Evolutionary conservation across 73 alveolate species (phyloP), one percentile per base, ranked within the genome.

Genomic region (Diophrys sp.): DNA sequence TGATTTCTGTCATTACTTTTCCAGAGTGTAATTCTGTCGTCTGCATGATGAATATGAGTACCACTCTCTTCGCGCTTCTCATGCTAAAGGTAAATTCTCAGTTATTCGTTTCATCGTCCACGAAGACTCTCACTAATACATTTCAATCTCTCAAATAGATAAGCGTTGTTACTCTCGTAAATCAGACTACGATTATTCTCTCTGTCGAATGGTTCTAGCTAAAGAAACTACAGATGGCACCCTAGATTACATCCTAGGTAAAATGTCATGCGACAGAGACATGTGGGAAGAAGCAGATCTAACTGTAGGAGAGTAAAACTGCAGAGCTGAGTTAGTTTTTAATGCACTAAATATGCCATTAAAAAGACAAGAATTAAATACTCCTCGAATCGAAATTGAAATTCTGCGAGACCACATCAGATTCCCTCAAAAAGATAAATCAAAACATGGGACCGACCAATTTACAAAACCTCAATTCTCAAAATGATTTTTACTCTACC

Each of bases 1-100:
- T 34, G 99, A 96, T 78, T 94, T 96, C 89, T 77, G 83, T 33
- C 97, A 92, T 87, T 93, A 96, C 88, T 96, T 96, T 80, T 84
- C 94, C 66, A 75, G 96, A 80, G 92, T 96, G 25, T 86, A 93
- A 77, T 94, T 96, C 0, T 96, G 98, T 79, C 88, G 94, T 78
- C 83, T 93, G 33, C 87, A 79, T 56, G 96, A 91, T 66, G 88
- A 89, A 66, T 93, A 89, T 73, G 77, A 73, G 56, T 96, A 86
- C 87, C 24, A 79, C 0, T 71, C 79, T 23, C 57, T 55, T 25
- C 70, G 71, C 44, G 74, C 83, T 28, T 33, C 18, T 26, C 90
- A 85, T 31, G 75, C 74, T 25, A 44, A 70, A 81, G 96, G 92
- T 0, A 28, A 77, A 14, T 80, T 67, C 33, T 71, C 92, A 33